phyloP scores from a whole-genome alignment of 331 rosid species.

The Acacia concinna region DNA sequence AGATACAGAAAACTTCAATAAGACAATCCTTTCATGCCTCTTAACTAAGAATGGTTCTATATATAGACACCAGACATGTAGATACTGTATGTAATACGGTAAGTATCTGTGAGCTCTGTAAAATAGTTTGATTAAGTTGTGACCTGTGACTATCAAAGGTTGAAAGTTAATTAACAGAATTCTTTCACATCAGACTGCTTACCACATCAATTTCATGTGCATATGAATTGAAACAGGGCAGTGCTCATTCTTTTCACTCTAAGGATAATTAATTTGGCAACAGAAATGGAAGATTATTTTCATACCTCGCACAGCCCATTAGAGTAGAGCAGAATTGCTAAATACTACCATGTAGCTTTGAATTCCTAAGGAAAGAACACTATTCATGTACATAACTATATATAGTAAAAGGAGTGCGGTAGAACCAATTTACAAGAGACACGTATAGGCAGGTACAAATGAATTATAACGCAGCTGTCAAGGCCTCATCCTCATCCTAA shows the following conservation, averaged over 20 bases:
- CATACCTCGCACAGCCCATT: neutral
- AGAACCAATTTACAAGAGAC: too few species aligned
- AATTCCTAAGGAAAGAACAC: neutral
- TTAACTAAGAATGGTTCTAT: neutral
- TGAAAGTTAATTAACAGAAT: neutral
- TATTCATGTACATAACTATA: too few species aligned
- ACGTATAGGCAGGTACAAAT: too few species aligned
- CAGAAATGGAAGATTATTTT: neutral
- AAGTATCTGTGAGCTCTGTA: neutral
- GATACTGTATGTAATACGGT: neutral
- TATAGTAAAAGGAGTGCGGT: too few species aligned
- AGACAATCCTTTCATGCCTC: constrained; percentile 7
- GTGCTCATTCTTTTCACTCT: neutral
- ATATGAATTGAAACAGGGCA: neutral
- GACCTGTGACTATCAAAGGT: neutral
- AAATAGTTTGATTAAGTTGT: neutral
- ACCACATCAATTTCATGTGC: neutral
- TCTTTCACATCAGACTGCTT: neutral
- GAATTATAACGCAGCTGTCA: too few species aligned
- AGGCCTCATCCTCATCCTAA: too few species aligned
- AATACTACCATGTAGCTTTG: neutral
- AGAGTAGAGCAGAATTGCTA: neutral
- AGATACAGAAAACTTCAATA: constrained; percentile 10
- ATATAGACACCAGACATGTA: neutral
- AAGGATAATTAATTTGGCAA: neutral